Base-by-base conservation (phyloP, 129 eudicot genomes). In the Pittosporum tobira region DNA sequence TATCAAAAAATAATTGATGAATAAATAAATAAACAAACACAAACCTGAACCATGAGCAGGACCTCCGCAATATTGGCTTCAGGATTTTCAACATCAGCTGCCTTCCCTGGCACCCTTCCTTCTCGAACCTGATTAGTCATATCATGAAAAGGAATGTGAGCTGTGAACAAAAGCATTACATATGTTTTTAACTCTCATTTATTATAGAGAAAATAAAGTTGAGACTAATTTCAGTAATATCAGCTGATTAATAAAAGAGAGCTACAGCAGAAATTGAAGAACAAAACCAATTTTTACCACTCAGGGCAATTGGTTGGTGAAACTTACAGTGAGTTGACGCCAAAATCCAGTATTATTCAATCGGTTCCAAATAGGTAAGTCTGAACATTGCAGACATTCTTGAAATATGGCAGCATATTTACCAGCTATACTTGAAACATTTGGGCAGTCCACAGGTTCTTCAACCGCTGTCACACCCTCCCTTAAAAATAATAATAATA, bases 381-480 rank as follows among this genome's bases (percentile, higher is more conserved):
- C 59, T 11, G 97, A 90, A 51, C 25, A 58, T 67, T 78, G 88
- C 18, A 90, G 67, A 73, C 78, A 85, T 57, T 85, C 80, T 72
- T 90, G 97, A 76, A 85, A 83, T 42, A 83, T 63, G 54, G 73
- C 67, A 34, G 95, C 94, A 73, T 90, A 85, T 72, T 64, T 75
- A 73, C 84, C 73, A 63, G 89, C 79, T 69, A 82, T 64, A 43
- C 55, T 67, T 25, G 95, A 90, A 69, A 83, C 84, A 75, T 90
- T 90, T 43, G 84, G 95, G 50, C 97, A 90, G 68, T 90, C 79
- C 34, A 68, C 51, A 48, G 97, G 94, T 63, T 83, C 97, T 64
- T 90, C 88, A 64, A 90, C 89, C 58, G 97, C 94, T 28, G 88
- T 85, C 71, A 85, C 97, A 27, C 97, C 97, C 72, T 85, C 97